A percentile compares a stretch with the other conserved stretches of the same genome.
These are phyloP conservation scores for Coniochaeta prunicola DNA, from an alignment of 2,329 filamentous ascomycete species.

Conservation along the genomic window DNA sequence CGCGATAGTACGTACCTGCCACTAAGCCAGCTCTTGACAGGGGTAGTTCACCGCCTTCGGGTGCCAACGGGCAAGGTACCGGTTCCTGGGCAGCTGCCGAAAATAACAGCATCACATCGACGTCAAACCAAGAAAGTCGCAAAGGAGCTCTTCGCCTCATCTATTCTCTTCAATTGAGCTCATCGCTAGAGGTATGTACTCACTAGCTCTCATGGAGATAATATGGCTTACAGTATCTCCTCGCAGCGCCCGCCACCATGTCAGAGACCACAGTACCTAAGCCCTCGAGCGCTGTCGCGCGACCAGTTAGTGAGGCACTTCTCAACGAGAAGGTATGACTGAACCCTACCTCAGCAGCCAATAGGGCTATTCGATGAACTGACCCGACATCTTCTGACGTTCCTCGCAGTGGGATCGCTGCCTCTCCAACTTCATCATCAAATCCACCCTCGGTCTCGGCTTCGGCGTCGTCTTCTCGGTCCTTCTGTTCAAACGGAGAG, in stretches of 20 bases:
- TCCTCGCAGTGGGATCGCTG: slow-evolving; percentile 85
- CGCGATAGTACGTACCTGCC: neutral
- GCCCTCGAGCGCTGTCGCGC: slow-evolving; percentile 55
- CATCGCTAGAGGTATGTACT: neutral
- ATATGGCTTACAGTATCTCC: neutral
- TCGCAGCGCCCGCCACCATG: slow-evolving; percentile 33
- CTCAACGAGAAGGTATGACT: slow-evolving; percentile 91
- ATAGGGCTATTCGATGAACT: too few species aligned
- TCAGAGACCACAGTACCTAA: slow-evolving; percentile 43
- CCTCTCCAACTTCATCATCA: slow-evolving; percentile 94
- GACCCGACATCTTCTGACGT: too few species aligned
- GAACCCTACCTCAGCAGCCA: slow-evolving; percentile 1
- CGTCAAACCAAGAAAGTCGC: neutral
- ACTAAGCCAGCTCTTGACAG: neutral
- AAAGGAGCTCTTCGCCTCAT: neutral
- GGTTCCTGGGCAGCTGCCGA: slow-evolving; percentile 10
- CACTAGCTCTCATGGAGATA: neutral
- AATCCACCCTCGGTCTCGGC: slow-evolving; percentile 88
- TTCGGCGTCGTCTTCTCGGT: slow-evolving; percentile 99
- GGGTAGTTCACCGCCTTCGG: slow-evolving; percentile 35
- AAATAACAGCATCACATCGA: slow-evolving; percentile 12
- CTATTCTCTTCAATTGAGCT: neutral
- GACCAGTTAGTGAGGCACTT: slow-evolving; percentile 93
- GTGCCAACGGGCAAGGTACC: slow-evolving; percentile 12
- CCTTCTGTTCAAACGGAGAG: slow-evolving; percentile 93